Conservation (phyloP, 2,329 filamentous ascomycete species). For the Fusarium sp. region DNA sequence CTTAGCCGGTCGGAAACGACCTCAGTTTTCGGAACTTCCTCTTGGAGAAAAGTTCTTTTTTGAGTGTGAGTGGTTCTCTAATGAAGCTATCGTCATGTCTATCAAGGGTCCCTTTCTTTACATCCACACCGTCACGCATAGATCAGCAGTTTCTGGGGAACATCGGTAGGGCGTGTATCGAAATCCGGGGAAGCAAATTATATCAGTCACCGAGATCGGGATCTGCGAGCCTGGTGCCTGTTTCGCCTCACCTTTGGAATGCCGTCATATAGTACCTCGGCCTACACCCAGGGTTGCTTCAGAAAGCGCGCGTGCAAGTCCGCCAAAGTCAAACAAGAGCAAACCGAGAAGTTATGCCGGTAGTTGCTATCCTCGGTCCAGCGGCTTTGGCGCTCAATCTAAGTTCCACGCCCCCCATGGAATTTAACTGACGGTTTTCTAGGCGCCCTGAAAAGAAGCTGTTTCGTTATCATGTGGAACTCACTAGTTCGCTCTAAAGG, state of each 20-base stretch:
- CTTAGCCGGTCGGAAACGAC: neutral
- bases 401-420: constrained; percentile 27
- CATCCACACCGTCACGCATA: constrained; percentile 19
- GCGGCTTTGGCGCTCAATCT: constrained; percentile 38
- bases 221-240: constrained; percentile 21
- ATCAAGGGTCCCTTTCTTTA: constrained; percentile 23
- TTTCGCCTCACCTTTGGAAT: constrained; percentile 18
- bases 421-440: constrained; percentile 27
- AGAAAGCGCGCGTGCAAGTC: constrained; percentile 1
- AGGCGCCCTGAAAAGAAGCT: constrained; percentile 21
- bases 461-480: constrained; percentile 18
- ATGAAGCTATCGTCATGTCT: constrained; percentile 29
- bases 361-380: constrained; percentile 39
- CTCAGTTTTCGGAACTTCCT: constrained; percentile 21
- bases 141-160: constrained; percentile 34
- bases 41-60: constrained; percentile 4
- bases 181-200: constrained; percentile 32
- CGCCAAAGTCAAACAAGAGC: constrained; percentile 5
- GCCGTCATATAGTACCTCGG: constrained; percentile 15
- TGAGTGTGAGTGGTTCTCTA: constrained; percentile 13
- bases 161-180: constrained; percentile 26
- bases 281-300: constrained; percentile 22
- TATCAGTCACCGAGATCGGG: constrained; percentile 32
- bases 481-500: constrained; percentile 9
- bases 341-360: constrained; percentile 21